These are phyloP conservation scores for Guyanaporus albipodus DNA, from an alignment of 768 basidiomycete genomes.

Conservation along the genomic window DNA sequence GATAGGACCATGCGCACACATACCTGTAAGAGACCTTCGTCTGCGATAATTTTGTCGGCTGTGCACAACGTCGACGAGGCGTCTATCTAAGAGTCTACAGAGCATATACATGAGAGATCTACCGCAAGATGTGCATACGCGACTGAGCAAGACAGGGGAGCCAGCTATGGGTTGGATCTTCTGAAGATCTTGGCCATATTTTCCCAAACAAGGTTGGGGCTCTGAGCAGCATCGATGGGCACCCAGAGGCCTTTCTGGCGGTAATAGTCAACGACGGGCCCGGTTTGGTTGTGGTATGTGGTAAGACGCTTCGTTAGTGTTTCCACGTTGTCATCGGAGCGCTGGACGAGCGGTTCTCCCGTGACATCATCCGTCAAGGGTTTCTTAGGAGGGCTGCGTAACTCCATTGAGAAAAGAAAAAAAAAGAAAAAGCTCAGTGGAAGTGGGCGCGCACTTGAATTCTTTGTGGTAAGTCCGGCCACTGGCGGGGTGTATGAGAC, in stretches of 20 bases:
- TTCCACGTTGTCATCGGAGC: slow-evolving; percentile 97
- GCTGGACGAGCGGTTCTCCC: slow-evolving; percentile 94
- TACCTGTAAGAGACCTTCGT: slow-evolving; percentile 18
- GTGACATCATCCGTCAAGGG: slow-evolving; percentile 89
- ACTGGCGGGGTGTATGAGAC: slow-evolving; percentile 84
- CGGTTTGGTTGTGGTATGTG: slow-evolving; percentile 92
- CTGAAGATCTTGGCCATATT: slow-evolving; percentile 64
- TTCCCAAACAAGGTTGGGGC: slow-evolving; percentile 90
- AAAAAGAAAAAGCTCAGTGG: too few species aligned
- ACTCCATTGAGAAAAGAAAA: slow-evolving; percentile 1
- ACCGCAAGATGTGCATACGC: slow-evolving; percentile 4
- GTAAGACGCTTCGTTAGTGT: slow-evolving; percentile 84
- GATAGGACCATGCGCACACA: slow-evolving; percentile 13
- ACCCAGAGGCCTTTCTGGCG: slow-evolving; percentile 86
- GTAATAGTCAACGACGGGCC: slow-evolving; percentile 96
- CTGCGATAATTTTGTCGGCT: slow-evolving; percentile 4
- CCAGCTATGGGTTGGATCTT: slow-evolving; percentile 19
- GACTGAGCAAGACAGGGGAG: not conserved
- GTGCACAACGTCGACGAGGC: not conserved
- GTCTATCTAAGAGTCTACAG: slow-evolving; percentile 18
- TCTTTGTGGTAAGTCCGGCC: slow-evolving; percentile 94
- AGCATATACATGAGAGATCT: slow-evolving; percentile 28
- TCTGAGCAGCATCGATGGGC: slow-evolving; percentile 91
- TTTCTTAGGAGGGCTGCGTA: slow-evolving; percentile 90
- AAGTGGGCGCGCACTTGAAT: slow-evolving; percentile 92